Conservation (phyloP, 1,139 yeast species). For the Lodderomyces margitis region DNA sequence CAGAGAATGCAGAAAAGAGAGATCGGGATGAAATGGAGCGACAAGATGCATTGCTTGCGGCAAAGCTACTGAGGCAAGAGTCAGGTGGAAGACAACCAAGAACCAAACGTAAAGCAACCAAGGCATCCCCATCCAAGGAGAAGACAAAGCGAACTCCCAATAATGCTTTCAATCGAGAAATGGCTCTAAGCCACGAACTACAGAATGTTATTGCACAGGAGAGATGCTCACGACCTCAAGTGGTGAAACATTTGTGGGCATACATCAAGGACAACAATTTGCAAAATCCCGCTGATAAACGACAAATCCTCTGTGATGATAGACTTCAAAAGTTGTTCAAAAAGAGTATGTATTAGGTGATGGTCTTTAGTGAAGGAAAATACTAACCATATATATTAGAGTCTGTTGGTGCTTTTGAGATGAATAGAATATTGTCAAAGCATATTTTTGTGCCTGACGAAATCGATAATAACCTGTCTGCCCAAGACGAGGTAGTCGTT, state of each 20-base stretch:
- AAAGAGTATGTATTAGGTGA: conserved; percentile 28
- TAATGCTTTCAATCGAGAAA: conserved; percentile 36
- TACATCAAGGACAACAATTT: conserved; percentile 63
- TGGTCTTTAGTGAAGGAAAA: background rate
- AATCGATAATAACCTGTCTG: conserved; percentile 7
- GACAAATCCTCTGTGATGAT: conserved; percentile 71
- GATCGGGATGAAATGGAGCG: conserved; percentile 34
- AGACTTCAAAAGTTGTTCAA: conserved; percentile 58
- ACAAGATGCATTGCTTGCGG: conserved; percentile 47
- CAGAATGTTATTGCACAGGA: conserved; percentile 41
- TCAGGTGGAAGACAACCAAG: conserved; percentile 10
- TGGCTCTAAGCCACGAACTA: conserved; percentile 51
- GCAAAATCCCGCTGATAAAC: conserved; percentile 67
- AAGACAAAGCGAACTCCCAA: conserved; percentile 17
- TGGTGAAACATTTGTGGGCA: conserved; percentile 71
- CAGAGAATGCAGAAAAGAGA: conserved; percentile 21
- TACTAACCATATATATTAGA: conserved; percentile 26
- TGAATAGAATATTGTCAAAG: conserved; percentile 57
- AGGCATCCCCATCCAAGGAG: background rate
- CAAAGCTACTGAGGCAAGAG: conserved; percentile 40
- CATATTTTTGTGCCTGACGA: conserved; percentile 54
- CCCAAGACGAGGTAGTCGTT: conserved; percentile 5
- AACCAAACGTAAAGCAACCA: conserved; percentile 5
- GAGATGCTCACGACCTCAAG: conserved; percentile 61
- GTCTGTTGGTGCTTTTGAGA: conserved; percentile 59